Evolutionary conservation across 1,284 basidiomycete species (phyloP).

Genomic region (Naganishia cerealis): DNA sequence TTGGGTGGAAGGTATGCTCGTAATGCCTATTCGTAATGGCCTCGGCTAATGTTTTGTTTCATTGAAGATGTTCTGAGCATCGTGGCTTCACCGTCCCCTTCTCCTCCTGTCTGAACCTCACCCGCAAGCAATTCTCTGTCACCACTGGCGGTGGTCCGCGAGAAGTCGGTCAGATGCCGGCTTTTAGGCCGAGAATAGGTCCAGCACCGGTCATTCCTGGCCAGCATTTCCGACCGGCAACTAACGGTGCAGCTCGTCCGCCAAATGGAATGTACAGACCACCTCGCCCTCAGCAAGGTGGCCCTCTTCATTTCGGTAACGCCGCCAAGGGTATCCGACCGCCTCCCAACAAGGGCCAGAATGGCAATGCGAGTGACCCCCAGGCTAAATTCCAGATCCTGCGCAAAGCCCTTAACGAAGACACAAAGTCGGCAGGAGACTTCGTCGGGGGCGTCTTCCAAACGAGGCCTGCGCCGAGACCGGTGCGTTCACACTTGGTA

Average conservation of each 20-base stretch:
- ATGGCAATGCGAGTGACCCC: not conserved
- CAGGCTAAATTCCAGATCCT: slow-evolving; percentile 22
- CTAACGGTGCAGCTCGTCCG: slow-evolving; percentile 56
- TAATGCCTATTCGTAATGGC: slow-evolving; percentile 35
- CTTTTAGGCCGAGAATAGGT: slow-evolving; percentile 69
- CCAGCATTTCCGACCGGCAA: slow-evolving; percentile 63
- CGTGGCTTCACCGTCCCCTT: slow-evolving; percentile 82
- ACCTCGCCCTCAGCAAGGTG: slow-evolving; percentile 28
- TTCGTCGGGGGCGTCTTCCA: slow-evolving; percentile 20
- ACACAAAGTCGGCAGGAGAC: not conserved
- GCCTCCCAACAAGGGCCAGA: not conserved
- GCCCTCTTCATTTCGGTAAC: slow-evolving; percentile 47
- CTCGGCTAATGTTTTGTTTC: slow-evolving; percentile 14
- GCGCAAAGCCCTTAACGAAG: slow-evolving; percentile 13
- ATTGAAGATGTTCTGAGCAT: slow-evolving; percentile 76
- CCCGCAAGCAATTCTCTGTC: slow-evolving; percentile 74
- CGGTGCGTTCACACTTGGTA: slow-evolving; percentile 8
- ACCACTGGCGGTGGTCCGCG: slow-evolving; percentile 58
- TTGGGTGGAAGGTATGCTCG: slow-evolving; percentile 71
- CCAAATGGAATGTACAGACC: slow-evolving; percentile 58
- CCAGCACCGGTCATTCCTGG: slow-evolving; percentile 65
- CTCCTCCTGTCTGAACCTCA: slow-evolving; percentile 80
- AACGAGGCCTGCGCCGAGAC: slow-evolving; percentile 5
- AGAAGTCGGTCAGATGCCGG: slow-evolving; percentile 47
- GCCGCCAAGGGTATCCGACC: slow-evolving; percentile 46